Conservation (phyloP, 2,329 filamentous ascomycete genomes). For the Fusarium secorum region DNA sequence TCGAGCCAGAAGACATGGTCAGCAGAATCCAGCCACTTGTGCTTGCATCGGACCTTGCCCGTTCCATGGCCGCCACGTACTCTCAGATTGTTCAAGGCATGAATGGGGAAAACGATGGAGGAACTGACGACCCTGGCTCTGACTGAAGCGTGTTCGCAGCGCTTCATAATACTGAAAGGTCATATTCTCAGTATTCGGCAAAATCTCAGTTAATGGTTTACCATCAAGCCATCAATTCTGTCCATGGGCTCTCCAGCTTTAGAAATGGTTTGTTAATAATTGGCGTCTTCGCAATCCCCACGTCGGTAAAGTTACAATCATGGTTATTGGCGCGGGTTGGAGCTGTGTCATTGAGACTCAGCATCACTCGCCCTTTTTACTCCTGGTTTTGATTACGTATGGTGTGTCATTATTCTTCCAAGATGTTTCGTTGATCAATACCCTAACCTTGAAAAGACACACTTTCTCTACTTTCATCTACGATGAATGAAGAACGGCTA, state of each 20-base stretch:
- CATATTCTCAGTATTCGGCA: neutral
- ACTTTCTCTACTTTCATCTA: neutral
- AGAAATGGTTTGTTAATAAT: neutral
- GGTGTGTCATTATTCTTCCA: neutral
- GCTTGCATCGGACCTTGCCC: no score
- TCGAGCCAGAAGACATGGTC: neutral
- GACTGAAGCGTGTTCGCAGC: neutral
- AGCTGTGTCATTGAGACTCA: neutral
- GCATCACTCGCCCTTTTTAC: neutral
- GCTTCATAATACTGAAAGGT: neutral
- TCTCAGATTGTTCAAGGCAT: no score
- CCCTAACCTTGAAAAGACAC: neutral
- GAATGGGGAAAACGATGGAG: no score
- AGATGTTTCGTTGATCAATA: neutral
- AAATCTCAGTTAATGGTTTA: neutral
- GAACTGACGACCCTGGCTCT: neutral
- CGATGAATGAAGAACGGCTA: neutral
- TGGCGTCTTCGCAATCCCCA: no score
- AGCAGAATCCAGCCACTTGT: neutral
- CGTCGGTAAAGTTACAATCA: neutral
- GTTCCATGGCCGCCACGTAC: no score
- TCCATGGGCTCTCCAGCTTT: neutral
- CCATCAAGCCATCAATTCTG: neutral
- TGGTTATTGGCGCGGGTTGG: neutral
- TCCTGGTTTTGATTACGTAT: neutral